phyloP scores from a whole-genome alignment of 352 stramenopile species.

The Phytophthora hybrid region DNA sequence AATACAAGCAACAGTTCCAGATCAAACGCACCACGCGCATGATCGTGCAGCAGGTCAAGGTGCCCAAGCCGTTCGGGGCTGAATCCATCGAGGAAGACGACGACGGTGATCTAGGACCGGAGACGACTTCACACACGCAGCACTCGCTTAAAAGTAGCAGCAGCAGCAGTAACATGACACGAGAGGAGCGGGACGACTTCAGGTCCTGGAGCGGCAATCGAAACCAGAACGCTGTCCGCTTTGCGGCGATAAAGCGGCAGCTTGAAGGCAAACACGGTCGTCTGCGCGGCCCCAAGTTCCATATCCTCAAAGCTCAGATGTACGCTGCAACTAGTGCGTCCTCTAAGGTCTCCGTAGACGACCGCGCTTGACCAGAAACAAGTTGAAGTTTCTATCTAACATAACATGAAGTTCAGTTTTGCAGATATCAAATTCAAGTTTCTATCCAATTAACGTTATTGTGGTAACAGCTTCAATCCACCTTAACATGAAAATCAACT shows the following conservation, averaged over 20 bases:
- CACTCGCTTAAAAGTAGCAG: constrained; percentile 30
- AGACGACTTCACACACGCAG: constrained; percentile 30
- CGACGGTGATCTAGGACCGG: constrained; percentile 2
- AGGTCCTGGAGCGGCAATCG: constrained; percentile 8
- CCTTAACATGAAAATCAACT: too few species aligned
- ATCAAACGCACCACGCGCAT: constrained; percentile 60
- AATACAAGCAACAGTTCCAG: constrained; percentile 68
- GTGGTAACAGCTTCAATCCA: too few species aligned
- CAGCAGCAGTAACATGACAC: not conserved
- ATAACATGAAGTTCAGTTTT: not conserved
- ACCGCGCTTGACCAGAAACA: constrained; percentile 14
- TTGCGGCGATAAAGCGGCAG: constrained; percentile 50
- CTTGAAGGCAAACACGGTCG: constrained; percentile 43
- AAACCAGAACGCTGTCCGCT: constrained; percentile 54
- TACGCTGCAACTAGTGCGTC: constrained; percentile 16
- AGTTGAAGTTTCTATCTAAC: constrained; percentile 15
- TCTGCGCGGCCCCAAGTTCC: constrained; percentile 49
- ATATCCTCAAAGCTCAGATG: constrained; percentile 61
- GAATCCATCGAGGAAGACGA: constrained; percentile 10
- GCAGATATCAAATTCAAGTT: too few species aligned
- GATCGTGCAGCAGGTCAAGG: constrained; percentile 45
- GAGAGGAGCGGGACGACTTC: not conserved
- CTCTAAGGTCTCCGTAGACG: constrained; percentile 11
- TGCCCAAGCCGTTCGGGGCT: constrained; percentile 7
- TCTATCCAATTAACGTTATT: too few species aligned